Evolutionary conservation across 148 eudicot species (phyloP).

Genomic region (Hydrangea macrophylla): DNA sequence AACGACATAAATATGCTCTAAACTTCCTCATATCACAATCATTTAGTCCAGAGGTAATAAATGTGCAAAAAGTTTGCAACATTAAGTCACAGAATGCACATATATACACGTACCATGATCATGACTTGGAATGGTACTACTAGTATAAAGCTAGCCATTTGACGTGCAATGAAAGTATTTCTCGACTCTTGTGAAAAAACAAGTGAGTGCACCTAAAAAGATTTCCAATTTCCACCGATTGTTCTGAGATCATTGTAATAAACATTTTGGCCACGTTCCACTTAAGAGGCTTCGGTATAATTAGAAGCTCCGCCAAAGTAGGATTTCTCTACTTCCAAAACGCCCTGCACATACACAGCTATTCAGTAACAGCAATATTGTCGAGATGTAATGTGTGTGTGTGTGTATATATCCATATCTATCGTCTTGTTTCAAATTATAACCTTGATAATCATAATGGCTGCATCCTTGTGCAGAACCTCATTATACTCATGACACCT

Average conservation of each 20-base stretch:
- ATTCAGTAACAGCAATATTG: neutral
- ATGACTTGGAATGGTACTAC: too few species aligned
- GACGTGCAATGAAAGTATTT: too few species aligned
- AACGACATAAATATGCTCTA: too few species aligned
- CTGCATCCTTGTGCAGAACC: slow-evolving; percentile 90
- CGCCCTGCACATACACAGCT: slow-evolving; percentile 35
- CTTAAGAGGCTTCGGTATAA: neutral
- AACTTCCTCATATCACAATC: too few species aligned
- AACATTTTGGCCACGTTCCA: neutral
- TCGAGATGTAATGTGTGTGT: neutral
- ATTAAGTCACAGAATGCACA: too few species aligned
- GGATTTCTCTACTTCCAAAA: slow-evolving; percentile 37
- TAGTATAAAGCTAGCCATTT: too few species aligned
- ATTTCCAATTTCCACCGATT: neutral
- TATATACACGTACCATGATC: too few species aligned
- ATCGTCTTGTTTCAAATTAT: neutral
- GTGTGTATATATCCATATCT: too few species aligned
- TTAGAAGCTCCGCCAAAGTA: slow-evolving; percentile 6
- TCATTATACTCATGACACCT: slow-evolving; percentile 85
- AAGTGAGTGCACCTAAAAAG: neutral
- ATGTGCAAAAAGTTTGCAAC: too few species aligned
- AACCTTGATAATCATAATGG: slow-evolving; percentile 84
- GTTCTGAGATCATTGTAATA: neutral
- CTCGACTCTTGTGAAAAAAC: neutral
- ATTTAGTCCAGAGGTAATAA: too few species aligned